Base-by-base conservation (phyloP, 257 asterid species). In the Gentiana dahurica region DNA sequence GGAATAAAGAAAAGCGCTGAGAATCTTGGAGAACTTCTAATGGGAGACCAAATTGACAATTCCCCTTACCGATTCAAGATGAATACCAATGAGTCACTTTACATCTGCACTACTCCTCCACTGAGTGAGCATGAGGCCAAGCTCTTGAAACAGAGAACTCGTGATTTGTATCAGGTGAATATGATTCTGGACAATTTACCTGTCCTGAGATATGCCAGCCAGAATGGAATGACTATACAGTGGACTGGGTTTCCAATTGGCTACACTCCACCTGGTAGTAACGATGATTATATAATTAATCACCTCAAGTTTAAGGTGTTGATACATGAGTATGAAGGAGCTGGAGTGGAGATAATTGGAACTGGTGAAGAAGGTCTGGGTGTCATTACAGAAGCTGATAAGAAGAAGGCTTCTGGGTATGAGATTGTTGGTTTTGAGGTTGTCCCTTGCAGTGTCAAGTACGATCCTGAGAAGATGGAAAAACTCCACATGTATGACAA, bases 381-480 rank as follows among this genome's bases (percentile, higher is more conserved):
- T 34, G 55, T 65, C 50, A 58, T 58, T 9, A 39, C 69, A 8
- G 61, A 47, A 34, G 69, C 69, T 2, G 57, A 49, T 5, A 6
- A 32, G 5, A 58, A 44, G 33, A 41, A 41, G 46, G 46, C 46
- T 41, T 41, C 46, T 41, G 69, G 63, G 3, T 65, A 54, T 41
- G 52, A 46, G 69, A 55, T 65, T 34, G 69, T 65, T 1, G 69
- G 69, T 37, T 65, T 65, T 65, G 69, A 65, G 53, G 63, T 65
- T 33, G 69, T 57, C 46, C 69, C 69, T 15, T 65, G 69, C 45
- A 57, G 69, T 38, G 33, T 65, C 54, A 54, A 65, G 33, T 49
- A 56, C 15, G 52, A 65, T 32, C 55, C 56, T 32, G 54, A 65
- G 12, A 6, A 49, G 47, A 5, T 65, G 43, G 49, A 55, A 51